phyloP scores from a whole-genome alignment of 2,329 filamentous ascomycete species.

The Biscogniauxia sp. region DNA sequence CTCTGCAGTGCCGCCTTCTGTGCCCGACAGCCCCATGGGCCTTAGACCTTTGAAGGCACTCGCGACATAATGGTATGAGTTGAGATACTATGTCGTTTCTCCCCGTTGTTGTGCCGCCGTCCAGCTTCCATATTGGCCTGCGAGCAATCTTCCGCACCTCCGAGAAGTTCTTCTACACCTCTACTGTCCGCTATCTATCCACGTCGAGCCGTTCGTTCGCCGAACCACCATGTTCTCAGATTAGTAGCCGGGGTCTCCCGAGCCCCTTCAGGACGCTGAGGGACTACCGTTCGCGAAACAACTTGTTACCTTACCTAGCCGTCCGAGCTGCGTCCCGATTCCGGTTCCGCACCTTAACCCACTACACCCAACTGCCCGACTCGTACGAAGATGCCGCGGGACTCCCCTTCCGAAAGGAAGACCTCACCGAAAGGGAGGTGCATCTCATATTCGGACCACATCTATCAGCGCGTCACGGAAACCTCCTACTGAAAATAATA shows the following conservation, averaged over 20 bases:
- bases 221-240: conserved; percentile 19
- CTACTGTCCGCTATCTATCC: conserved; percentile 20
- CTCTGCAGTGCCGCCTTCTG: neutral
- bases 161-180: conserved; percentile 19
- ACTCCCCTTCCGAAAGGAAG: conserved; percentile 49
- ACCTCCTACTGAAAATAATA: conserved; percentile 54
- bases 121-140: conserved; percentile 32
- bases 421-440: conserved; percentile 49
- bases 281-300: conserved; percentile 6
- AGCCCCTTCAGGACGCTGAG: conserved; percentile 8
- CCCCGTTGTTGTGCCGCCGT: conserved; percentile 23
- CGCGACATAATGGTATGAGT: conserved; percentile 27
- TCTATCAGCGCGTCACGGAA: conserved; percentile 45
- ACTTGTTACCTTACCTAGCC: conserved; percentile 18
- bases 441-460: conserved; percentile 48
- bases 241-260: conserved; percentile 15
- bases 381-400: conserved; percentile 56
- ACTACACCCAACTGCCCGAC: conserved; percentile 57
- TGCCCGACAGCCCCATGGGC: conserved; percentile 7
- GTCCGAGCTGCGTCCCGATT: conserved; percentile 29
- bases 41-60: conserved; percentile 4
- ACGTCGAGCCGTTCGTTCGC: conserved; percentile 11
- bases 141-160: conserved; percentile 27
- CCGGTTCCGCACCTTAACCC: conserved; percentile 39
- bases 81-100: conserved; percentile 31